Evolutionary conservation across 306 rosid genomes (phyloP).

Genomic region (Betula pendula): DNA sequence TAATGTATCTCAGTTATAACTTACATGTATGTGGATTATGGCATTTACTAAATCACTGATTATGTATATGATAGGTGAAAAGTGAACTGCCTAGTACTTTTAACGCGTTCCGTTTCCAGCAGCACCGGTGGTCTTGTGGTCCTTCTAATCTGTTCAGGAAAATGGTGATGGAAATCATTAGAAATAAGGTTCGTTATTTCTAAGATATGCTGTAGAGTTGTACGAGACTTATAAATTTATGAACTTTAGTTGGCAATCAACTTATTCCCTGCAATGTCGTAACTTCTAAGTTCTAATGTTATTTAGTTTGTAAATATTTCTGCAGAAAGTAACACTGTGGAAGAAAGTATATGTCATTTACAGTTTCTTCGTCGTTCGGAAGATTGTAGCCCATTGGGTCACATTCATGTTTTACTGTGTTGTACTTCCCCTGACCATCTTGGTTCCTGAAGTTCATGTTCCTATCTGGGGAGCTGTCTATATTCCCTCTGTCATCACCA

Average conservation of each 20-base stretch:
- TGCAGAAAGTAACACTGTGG: constrained; percentile 90
- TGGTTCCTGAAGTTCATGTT: constrained; percentile 94
- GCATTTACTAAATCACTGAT: constrained; percentile 5
- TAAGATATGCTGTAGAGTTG: neutral
- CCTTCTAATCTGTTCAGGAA: constrained; percentile 97
- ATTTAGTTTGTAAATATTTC: neutral
- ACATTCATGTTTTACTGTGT: constrained; percentile 94
- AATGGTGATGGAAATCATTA: constrained; percentile 90
- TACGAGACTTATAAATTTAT: neutral
- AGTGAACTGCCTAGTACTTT: constrained; percentile 99
- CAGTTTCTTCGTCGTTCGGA: constrained; percentile 96
- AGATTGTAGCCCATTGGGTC: constrained; percentile 92
- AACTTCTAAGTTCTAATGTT: constrained; percentile 8
- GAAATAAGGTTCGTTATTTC: constrained; percentile 62
- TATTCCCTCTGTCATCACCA: constrained; percentile 93
- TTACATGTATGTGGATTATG: neutral
- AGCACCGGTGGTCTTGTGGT: constrained; percentile 98
- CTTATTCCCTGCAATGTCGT: neutral
- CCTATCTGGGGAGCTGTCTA: constrained; percentile 99
- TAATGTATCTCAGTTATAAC: neutral
- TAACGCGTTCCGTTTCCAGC: constrained; percentile 98
- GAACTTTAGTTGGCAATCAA: neutral
- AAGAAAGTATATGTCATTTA: constrained; percentile 93
- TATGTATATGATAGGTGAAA: constrained; percentile 52
- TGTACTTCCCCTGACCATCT: constrained; percentile 88